A percentile compares a stretch with the other conserved stretches of the same genome.
These are phyloP conservation scores for Rhizophora apiculata DNA, from an alignment of 345 rosid species.

Conservation along the genomic window DNA sequence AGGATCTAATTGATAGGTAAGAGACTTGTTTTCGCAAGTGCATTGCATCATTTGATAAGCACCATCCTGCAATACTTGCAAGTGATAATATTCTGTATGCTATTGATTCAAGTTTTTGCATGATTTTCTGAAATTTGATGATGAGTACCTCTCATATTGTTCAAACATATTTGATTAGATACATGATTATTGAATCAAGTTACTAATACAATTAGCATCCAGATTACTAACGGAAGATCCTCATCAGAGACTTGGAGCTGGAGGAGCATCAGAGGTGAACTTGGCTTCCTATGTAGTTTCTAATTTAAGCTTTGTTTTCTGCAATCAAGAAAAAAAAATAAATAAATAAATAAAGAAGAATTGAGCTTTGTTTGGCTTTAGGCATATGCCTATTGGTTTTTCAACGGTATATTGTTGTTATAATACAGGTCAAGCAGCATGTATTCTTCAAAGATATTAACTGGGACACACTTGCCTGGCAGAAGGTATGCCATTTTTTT, in stretches of 20 bases:
- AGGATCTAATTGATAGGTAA: slow-evolving; percentile 84
- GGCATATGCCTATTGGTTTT: slow-evolving; percentile 5
- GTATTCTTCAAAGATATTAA: slow-evolving; percentile 85
- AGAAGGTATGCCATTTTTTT: slow-evolving; percentile 54
- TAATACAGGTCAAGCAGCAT: slow-evolving; percentile 82
- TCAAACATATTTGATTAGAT: neutral
- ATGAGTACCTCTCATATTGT: neutral
- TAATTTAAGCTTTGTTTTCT: slow-evolving; percentile 1
- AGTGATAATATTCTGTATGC: neutral
- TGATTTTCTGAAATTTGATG: neutral
- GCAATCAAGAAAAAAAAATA: no score
- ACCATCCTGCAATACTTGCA: no score
- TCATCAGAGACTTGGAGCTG: slow-evolving; percentile 90
- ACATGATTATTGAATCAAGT: neutral
- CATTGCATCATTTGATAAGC: no score
- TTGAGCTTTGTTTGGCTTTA: neutral
- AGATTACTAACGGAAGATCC: slow-evolving; percentile 98
- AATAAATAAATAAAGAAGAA: no score
- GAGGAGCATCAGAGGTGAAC: slow-evolving; percentile 91
- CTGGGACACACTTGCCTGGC: slow-evolving; percentile 97
- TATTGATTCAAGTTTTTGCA: neutral
- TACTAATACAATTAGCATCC: slow-evolving; percentile 23
- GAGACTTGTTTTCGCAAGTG: slow-evolving; percentile 6
- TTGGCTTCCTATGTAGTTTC: slow-evolving; percentile 14
- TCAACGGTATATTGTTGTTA: neutral